These are phyloP conservation scores for Ascochyta rabiei DNA, from an alignment of 2,329 filamentous ascomycete genomes.

Conservation along the genomic window DNA sequence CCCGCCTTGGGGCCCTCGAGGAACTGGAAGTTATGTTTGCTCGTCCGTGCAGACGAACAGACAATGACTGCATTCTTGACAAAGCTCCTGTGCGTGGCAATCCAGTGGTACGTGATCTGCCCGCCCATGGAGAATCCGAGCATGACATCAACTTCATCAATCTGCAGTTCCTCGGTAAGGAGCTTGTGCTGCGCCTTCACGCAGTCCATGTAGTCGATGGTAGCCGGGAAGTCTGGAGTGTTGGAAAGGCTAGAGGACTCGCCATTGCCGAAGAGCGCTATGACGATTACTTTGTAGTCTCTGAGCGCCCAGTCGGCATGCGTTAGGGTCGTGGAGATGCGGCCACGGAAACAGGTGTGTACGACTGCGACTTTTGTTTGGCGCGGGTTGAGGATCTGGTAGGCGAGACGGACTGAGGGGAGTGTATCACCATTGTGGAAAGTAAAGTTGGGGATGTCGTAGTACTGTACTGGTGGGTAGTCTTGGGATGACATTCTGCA, in stretches of 20 bases:
- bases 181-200: conserved; percentile 58
- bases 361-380: conserved; percentile 49
- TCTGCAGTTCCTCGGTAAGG: conserved; percentile 48
- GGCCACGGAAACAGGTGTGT: conserved; percentile 62
- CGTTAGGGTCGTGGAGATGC: conserved; percentile 56
- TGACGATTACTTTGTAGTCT: conserved; percentile 58
- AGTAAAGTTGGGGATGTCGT: conserved; percentile 25
- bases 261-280: conserved; percentile 60
- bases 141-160: conserved; percentile 55
- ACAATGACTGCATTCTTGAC: conserved; percentile 52
- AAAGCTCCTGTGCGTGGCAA: conserved; percentile 57
- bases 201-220: conserved; percentile 57
- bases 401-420: conserved; percentile 25
- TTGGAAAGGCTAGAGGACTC: conserved; percentile 60
- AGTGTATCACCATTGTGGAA: conserved; percentile 26
- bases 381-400: conserved; percentile 32
- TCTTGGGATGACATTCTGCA: conserved; percentile 19
- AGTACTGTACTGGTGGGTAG: conserved; percentile 19
- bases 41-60: conserved; percentile 59
- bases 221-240: conserved; percentile 55
- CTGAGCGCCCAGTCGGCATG: conserved; percentile 54
- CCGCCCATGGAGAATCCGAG: conserved; percentile 65
- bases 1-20: conserved; percentile 61
- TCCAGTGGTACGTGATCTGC: conserved; percentile 61
- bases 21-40: conserved; percentile 61